phyloP scores from a whole-genome alignment of 2,329 filamentous ascomycete species.

The Orbilia javanica region DNA sequence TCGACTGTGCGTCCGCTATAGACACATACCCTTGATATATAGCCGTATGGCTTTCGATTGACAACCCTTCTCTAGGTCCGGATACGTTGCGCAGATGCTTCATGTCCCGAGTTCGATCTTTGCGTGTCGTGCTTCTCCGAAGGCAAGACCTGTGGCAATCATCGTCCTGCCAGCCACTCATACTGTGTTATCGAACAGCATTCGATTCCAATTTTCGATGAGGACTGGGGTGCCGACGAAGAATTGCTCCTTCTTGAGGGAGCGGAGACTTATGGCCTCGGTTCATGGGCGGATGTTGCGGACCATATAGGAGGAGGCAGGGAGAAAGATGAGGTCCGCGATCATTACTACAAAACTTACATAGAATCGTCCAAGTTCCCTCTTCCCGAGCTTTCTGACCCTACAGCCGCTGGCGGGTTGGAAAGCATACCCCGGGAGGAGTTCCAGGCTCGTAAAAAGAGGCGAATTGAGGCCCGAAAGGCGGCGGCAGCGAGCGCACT shows the following conservation, averaged over 20 bases:
- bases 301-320: constrained; percentile 97
- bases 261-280: constrained; percentile 93
- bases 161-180: constrained; percentile 86
- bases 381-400: constrained; percentile 85
- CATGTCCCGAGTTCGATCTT: constrained; percentile 94
- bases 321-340: constrained; percentile 92
- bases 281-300: constrained; percentile 97
- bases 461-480: constrained; percentile 90
- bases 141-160: constrained; percentile 82
- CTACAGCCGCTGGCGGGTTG: constrained; percentile 81
- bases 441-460: constrained; percentile 92
- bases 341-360: constrained; percentile 92
- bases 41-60: background rate
- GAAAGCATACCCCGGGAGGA: constrained; percentile 87
- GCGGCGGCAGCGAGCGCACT: constrained; percentile 86
- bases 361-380: constrained; percentile 87
- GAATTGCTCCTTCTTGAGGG: constrained; percentile 93
- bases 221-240: constrained; percentile 97
- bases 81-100: constrained; percentile 86
- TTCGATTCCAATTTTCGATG: constrained; percentile 94
- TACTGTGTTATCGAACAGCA: constrained; percentile 98
- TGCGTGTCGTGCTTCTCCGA: constrained; percentile 94
- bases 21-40: background rate
- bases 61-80: constrained; percentile 75
- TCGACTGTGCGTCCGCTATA: constrained; percentile 77